phyloP scores from a whole-genome alignment of 179 eudicot genomes.

The Drosera spatulata region DNA sequence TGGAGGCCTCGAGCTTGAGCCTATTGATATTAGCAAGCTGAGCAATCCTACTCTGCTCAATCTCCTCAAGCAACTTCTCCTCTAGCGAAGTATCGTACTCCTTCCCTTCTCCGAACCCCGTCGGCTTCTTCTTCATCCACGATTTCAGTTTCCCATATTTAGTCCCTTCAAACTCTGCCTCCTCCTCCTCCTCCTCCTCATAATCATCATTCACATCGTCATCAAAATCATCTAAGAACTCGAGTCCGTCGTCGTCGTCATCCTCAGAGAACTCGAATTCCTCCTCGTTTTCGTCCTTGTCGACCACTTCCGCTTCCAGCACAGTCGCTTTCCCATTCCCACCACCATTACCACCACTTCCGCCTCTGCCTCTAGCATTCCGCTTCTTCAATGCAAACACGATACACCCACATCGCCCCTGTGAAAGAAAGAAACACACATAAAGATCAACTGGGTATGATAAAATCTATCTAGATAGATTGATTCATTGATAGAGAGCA shows the following conservation, averaged over 20 bases:
- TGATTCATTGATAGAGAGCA: background rate
- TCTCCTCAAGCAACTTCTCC: conserved; percentile 66
- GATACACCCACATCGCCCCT: conserved; percentile 29
- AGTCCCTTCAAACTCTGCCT: conserved; percentile 12
- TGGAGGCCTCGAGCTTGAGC: conserved; percentile 37
- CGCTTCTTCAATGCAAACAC: conserved; percentile 28
- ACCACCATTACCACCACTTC: background rate
- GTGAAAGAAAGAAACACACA: conserved; percentile 4
- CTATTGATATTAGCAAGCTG: conserved; percentile 59
- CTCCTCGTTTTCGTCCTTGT: conserved; percentile 14
- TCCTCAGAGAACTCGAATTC: conserved; percentile 6
- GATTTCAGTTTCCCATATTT: conserved; percentile 39
- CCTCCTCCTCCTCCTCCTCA: background rate
- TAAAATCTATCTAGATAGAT: background rate
- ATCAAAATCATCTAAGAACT: background rate
- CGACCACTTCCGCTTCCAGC: conserved; percentile 15
- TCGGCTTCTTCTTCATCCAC: conserved; percentile 55
- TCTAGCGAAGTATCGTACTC: conserved; percentile 84
- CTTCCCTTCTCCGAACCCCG: conserved; percentile 84
- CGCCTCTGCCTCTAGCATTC: conserved; percentile 10
- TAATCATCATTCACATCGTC: conserved; percentile 5
- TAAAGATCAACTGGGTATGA: conserved; percentile 7
- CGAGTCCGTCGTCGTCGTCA: background rate
- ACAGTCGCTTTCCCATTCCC: too few relatives aligned
- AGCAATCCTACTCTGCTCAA: conserved; percentile 59